Percentiles rank a stretch among this genome's conserved stretches.
These are phyloP conservation scores for Tolypocladium capitatum DNA, from an alignment of 2,329 filamentous ascomycete genomes.

Conservation along the genomic window DNA sequence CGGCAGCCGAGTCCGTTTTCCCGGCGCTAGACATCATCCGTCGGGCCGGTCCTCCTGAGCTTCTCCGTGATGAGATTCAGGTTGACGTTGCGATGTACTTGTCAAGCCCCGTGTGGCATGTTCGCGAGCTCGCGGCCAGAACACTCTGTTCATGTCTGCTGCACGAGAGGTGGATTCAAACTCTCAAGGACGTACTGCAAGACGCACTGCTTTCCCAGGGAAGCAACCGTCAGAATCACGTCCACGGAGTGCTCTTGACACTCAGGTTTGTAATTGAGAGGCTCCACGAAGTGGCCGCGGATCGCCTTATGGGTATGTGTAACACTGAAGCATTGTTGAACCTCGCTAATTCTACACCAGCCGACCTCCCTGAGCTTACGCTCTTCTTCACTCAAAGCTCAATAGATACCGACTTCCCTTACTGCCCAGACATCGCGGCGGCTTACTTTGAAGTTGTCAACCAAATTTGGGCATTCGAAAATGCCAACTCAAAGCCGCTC, in stretches of 20 bases:
- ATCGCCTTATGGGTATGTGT: slow-evolving; percentile 28
- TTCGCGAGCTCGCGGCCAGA: slow-evolving; percentile 66
- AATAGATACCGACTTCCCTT: slow-evolving; percentile 9
- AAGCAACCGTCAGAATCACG: slow-evolving; percentile 30
- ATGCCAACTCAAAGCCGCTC: slow-evolving; percentile 7
- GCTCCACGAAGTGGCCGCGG: slow-evolving; percentile 31
- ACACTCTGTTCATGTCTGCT: slow-evolving; percentile 54
- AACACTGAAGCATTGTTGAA: no score
- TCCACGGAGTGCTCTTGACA: slow-evolving; percentile 46
- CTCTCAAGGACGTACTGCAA: slow-evolving; percentile 24
- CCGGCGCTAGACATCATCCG: slow-evolving; percentile 72
- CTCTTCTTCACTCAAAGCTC: slow-evolving; percentile 15
- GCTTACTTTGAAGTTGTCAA: slow-evolving; percentile 35
- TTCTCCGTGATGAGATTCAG: slow-evolving; percentile 40
- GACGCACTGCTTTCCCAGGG: slow-evolving; percentile 13
- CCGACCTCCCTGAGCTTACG: slow-evolving; percentile 15
- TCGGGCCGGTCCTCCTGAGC: slow-evolving; percentile 52
- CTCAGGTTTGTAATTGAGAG: slow-evolving; percentile 44
- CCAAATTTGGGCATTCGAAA: slow-evolving; percentile 21
- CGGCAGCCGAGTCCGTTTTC: slow-evolving; percentile 58
- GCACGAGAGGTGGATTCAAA: slow-evolving; percentile 32
- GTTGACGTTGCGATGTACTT: slow-evolving; percentile 48
- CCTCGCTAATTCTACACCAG: slow-evolving; percentile 9
- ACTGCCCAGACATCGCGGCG: slow-evolving; percentile 29
- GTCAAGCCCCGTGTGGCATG: slow-evolving; percentile 61